Conservation (phyloP, 257 asterid genomes). For the Nicotiana tabacum region DNA sequence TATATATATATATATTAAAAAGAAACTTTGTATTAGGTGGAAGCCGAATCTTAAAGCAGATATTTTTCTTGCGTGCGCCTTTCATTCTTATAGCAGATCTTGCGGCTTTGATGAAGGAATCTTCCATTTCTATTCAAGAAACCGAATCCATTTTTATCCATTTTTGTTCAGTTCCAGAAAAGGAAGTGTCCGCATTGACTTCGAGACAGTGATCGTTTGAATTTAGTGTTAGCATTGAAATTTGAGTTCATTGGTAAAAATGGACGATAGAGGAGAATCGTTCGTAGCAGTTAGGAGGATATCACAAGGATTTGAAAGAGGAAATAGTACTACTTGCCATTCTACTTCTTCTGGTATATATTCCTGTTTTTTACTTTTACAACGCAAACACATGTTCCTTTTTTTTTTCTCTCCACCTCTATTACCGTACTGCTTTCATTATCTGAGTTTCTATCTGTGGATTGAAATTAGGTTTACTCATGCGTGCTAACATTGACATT, state of each 20-base stretch:
- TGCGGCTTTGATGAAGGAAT: neutral
- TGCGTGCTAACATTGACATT: neutral
- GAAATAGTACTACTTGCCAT: slow-evolving; percentile 17
- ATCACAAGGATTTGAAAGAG: slow-evolving; percentile 15
- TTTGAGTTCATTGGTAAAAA: slow-evolving; percentile 2
- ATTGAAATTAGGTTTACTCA: neutral
- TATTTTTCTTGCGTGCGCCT: neutral
- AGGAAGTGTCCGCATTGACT: neutral
- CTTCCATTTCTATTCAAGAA: neutral
- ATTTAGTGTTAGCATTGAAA: neutral
- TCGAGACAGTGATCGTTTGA: neutral
- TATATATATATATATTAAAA: neutral
- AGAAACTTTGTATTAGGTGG: neutral
- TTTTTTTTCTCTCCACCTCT: neutral
- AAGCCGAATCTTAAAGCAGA: neutral
- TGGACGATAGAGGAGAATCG: slow-evolving; percentile 22
- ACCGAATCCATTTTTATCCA: neutral
- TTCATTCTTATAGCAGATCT: neutral
- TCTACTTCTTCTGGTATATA: slow-evolving; percentile 11
- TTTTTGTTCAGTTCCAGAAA: neutral
- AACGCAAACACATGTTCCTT: neutral
- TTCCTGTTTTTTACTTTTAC: neutral
- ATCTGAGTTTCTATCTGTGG: neutral
- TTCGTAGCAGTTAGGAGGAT: slow-evolving; percentile 24
- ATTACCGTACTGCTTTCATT: neutral